phyloP scores from a whole-genome alignment of 106 monocot genomes.

The Dendrobium huoshanense region DNA sequence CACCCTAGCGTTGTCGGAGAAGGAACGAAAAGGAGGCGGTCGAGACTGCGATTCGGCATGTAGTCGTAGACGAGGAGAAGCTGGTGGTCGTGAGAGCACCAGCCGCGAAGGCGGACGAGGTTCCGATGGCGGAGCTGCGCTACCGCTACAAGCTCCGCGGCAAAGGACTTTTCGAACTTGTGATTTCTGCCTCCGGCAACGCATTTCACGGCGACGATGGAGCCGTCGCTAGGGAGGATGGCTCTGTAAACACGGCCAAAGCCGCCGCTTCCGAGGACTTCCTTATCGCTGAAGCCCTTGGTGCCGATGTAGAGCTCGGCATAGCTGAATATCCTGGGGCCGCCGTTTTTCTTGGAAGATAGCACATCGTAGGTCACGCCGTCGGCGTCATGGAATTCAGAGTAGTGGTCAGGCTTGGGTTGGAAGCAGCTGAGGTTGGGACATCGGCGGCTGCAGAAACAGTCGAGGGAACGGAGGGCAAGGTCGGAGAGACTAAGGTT shows the following conservation, averaged over 20 bases:
- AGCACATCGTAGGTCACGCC: conserved; percentile 15
- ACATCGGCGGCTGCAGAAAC: conserved; percentile 20
- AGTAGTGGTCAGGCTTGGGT: not conserved
- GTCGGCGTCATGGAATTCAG: conserved; percentile 51
- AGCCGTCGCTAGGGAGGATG: not conserved
- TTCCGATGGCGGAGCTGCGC: conserved; percentile 98
- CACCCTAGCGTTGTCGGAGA: conserved; percentile 27
- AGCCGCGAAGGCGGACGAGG: conserved; percentile 77
- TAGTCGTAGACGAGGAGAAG: conserved; percentile 90
- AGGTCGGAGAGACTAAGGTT: not conserved
- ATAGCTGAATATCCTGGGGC: conserved; percentile 72
- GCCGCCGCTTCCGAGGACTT: conserved; percentile 75
- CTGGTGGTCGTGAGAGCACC: conserved; percentile 67
- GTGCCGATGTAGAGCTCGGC: conserved; percentile 90
- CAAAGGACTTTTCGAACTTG: conserved; percentile 54
- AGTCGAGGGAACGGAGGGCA: conserved; percentile 17
- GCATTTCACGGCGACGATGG: conserved; percentile 72
- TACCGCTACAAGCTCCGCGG: conserved; percentile 78
- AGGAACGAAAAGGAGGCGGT: conserved; percentile 58
- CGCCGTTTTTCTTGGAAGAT: conserved; percentile 11
- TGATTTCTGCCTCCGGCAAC: conserved; percentile 27
- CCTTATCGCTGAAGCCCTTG: conserved; percentile 59
- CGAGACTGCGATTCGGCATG: conserved; percentile 91
- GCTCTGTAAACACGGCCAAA: conserved; percentile 69
- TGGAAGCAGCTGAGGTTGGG: conserved; percentile 9